phyloP scores from a whole-genome alignment of 2,329 filamentous ascomycete species.

The Exophiala spinifera region DNA sequence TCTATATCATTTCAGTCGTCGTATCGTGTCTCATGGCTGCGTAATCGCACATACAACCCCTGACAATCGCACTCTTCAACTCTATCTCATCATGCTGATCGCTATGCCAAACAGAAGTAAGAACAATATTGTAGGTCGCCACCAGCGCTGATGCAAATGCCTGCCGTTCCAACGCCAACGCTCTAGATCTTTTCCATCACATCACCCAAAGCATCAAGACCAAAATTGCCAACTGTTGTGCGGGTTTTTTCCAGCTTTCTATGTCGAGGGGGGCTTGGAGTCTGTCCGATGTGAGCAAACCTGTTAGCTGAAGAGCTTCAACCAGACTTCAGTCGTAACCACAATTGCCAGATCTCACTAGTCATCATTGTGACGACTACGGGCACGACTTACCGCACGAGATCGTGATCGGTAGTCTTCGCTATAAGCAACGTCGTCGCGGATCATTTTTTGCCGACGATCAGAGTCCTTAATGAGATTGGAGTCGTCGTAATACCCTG shows the following conservation, averaged over 20 bases:
- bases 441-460: slow-evolving; percentile 14
- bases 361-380: slow-evolving; percentile 12
- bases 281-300: slow-evolving; percentile 1
- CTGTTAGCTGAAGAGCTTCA: slow-evolving; percentile 4
- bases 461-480: slow-evolving; percentile 11
- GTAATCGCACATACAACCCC: neutral
- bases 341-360: slow-evolving; percentile 4
- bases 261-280: neutral
- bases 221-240: slow-evolving; percentile 9
- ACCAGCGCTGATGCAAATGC: neutral
- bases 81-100: neutral
- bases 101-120: neutral
- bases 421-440: slow-evolving; percentile 13
- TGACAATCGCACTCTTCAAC: neutral
- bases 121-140: neutral
- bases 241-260: slow-evolving; percentile 12
- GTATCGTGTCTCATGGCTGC: slow-evolving; percentile 1
- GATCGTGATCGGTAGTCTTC: slow-evolving; percentile 9
- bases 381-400: slow-evolving; percentile 21
- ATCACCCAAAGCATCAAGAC: slow-evolving; percentile 6
- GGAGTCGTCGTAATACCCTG: slow-evolving; percentile 18
- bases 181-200: neutral
- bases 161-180: neutral
- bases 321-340: neutral
- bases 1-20: neutral